These are phyloP conservation scores for Gossypium longicalyx DNA, from an alignment of 345 rosid genomes.

Conservation along the genomic window DNA sequence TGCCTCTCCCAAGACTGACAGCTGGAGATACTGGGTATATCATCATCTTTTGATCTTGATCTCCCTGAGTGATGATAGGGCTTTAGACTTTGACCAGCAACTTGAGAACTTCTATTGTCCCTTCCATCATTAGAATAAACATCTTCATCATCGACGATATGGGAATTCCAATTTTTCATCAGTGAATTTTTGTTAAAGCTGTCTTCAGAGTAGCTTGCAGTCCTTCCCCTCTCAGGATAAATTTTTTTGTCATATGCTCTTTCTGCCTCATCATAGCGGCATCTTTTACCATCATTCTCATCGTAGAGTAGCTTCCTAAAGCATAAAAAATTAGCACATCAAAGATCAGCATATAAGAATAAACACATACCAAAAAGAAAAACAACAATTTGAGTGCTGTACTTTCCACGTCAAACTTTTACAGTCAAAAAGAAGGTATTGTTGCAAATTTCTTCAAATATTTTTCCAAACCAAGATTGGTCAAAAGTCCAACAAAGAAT, in stretches of 20 bases:
- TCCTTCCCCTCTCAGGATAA: constrained; percentile 16
- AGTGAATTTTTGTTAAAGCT: constrained; percentile 22
- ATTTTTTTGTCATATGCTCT: constrained; percentile 5
- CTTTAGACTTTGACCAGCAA: constrained; percentile 13
- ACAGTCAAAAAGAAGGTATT: neutral
- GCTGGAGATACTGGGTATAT: constrained; percentile 28
- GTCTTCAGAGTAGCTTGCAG: constrained; percentile 22
- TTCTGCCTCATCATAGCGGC: constrained; percentile 15
- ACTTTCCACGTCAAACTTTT: neutral
- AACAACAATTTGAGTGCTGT: neutral
- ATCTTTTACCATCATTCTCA: constrained; percentile 21
- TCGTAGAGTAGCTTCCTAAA: constrained; percentile 21
- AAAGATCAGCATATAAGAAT: neutral
- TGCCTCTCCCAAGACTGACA: constrained; percentile 25
- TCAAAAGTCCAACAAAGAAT: neutral
- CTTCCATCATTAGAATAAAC: constrained; percentile 6
- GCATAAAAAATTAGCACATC: neutral
- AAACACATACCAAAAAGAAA: neutral
- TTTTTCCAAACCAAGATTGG: neutral
- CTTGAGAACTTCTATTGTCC: constrained; percentile 13
- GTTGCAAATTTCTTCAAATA: neutral
- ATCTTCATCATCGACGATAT: neutral
- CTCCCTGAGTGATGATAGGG: constrained; percentile 21
- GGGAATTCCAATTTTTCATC: constrained; percentile 13
- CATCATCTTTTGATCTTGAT: constrained; percentile 33